These are phyloP conservation scores for Exobasidium cylindrosporum DNA, from an alignment of 1,284 basidiomycete species.

Conservation along the genomic window DNA sequence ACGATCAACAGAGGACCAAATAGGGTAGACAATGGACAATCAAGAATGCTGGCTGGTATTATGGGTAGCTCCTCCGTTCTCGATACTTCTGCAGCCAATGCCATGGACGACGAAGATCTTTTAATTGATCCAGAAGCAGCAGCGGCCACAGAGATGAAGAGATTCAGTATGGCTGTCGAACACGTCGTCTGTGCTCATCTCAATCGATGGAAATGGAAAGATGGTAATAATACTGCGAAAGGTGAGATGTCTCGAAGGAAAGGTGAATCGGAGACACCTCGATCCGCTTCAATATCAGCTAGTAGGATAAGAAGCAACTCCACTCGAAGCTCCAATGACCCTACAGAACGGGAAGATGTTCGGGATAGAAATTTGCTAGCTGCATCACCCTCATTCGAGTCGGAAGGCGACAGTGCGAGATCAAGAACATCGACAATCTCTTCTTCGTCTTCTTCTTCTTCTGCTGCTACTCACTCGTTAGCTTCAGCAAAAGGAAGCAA, in stretches of 20 bases:
- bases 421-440: not conserved
- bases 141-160: conserved; percentile 40
- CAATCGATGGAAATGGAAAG: conserved; percentile 28
- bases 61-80: conserved; percentile 28
- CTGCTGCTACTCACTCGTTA: not conserved
- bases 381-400: too few species aligned
- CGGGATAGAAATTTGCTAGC: too few species aligned
- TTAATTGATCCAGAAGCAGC: conserved; percentile 32
- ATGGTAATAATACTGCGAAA: conserved; percentile 1
- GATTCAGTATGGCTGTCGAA: conserved; percentile 41
- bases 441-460: not conserved
- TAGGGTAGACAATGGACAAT: conserved; percentile 34
- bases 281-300: not conserved
- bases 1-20: conserved; percentile 25
- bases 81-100: not conserved
- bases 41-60: conserved; percentile 30
- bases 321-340: not conserved
- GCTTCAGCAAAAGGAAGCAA: not conserved
- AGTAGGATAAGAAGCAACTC: not conserved
- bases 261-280: not conserved
- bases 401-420: not conserved
- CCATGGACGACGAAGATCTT: not conserved
- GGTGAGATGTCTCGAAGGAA: not conserved
- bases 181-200: conserved; percentile 51
- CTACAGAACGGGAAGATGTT: too few species aligned